Percentiles rank a stretch among this genome's conserved stretches.
Evolutionary conservation across 345 rosid species (phyloP).

Genomic region (Atalantia buxifolia): DNA sequence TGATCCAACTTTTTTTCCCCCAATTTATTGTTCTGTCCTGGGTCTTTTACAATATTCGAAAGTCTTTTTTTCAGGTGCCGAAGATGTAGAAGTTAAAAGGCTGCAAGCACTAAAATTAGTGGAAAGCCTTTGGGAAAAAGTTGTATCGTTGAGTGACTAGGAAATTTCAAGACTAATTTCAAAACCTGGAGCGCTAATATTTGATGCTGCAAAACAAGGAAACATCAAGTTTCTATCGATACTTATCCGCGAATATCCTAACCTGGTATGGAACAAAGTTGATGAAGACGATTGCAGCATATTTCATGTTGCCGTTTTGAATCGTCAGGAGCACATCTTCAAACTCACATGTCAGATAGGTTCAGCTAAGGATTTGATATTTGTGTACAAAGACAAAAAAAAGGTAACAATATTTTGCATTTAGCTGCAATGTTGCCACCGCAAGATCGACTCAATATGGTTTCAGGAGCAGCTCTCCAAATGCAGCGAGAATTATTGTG

Average conservation of each 20-base stretch:
- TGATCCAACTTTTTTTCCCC: too few species aligned
- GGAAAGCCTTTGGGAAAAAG: neutral
- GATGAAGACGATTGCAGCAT: neutral
- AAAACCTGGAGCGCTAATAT: neutral
- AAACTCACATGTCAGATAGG: neutral
- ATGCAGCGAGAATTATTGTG: neutral
- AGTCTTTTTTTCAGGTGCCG: neutral
- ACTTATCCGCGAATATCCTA: neutral
- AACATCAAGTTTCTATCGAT: neutral
- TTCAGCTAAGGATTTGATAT: slow-evolving; percentile 10
- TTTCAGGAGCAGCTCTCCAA: neutral
- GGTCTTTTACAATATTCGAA: neutral
- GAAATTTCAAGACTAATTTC: neutral
- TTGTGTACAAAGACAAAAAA: neutral
- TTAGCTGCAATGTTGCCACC: neutral
- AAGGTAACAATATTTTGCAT: too few species aligned
- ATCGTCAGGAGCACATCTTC: slow-evolving; percentile 18
- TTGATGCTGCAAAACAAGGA: neutral
- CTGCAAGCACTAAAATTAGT: neutral
- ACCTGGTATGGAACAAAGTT: neutral
- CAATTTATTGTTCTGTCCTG: neutral
- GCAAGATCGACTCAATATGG: neutral
- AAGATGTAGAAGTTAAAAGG: neutral
- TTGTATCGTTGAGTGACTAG: neutral
- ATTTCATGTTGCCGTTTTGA: slow-evolving; percentile 12